Evolutionary conservation across 164 flowering plant genomes (phyloP).

Genomic region (Tetracentron sinense): DNA sequence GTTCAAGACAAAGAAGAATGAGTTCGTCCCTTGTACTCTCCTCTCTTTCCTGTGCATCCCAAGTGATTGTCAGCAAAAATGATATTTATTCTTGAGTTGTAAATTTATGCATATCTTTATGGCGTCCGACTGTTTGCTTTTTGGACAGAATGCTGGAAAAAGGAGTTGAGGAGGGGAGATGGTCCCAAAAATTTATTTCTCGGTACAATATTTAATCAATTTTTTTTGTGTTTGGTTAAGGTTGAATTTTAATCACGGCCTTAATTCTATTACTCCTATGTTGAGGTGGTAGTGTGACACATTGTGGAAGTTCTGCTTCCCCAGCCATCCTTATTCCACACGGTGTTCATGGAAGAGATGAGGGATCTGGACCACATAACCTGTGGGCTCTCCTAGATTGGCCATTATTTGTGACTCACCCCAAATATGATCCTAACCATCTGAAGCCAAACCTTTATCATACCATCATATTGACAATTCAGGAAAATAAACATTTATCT

Average conservation of each 20-base stretch:
- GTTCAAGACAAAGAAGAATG: conserved; percentile 90
- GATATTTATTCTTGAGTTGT: not conserved
- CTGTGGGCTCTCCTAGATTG: too few relatives aligned
- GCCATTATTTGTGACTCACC: too few relatives aligned
- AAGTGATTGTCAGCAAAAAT: not conserved
- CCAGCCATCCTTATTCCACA: too few relatives aligned
- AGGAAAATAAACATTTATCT: not conserved
- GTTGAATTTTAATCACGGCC: not conserved
- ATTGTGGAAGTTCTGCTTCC: too few relatives aligned
- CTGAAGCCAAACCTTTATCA: too few relatives aligned
- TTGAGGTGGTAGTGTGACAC: too few relatives aligned
- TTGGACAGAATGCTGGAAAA: conserved; percentile 73
- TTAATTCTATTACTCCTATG: not conserved
- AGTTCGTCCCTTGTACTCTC: conserved; percentile 51
- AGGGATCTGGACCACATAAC: too few relatives aligned
- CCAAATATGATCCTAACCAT: too few relatives aligned
- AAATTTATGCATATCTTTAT: conserved; percentile 4
- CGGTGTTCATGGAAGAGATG: too few relatives aligned
- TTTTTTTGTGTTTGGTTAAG: not conserved
- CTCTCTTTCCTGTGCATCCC: conserved; percentile 15
- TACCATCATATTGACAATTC: too few relatives aligned
- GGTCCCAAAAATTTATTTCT: conserved; percentile 80
- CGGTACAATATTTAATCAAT: conserved; percentile 40
- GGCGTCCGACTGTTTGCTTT: conserved; percentile 6
- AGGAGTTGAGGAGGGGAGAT: conserved; percentile 80